A percentile compares a stretch with the other conserved stretches of the same genome.
Evolutionary conservation across 1,284 basidiomycete species (phyloP).

Genomic region (Melampsora occidentalis): DNA sequence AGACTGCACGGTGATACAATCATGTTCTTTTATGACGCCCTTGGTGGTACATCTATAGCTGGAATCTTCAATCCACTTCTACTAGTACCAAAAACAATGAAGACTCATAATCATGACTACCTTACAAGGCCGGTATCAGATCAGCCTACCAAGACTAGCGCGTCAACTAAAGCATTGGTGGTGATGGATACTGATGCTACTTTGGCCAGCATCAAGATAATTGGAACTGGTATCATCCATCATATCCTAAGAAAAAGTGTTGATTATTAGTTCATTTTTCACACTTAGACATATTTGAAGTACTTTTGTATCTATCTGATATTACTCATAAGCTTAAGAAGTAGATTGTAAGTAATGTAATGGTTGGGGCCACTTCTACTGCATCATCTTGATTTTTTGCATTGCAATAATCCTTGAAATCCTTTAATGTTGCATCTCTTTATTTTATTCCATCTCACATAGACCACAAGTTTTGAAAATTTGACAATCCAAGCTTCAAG

Average conservation of each 20-base stretch:
- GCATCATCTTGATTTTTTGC: too few species aligned
- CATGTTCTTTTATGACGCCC: slow-evolving; percentile 77
- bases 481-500: too few species aligned
- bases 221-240: slow-evolving; percentile 24
- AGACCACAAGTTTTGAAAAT: too few species aligned
- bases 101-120: slow-evolving; percentile 50
- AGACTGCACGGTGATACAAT: slow-evolving; percentile 73
- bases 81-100: slow-evolving; percentile 62
- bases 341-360: too few species aligned
- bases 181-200: slow-evolving; percentile 21
- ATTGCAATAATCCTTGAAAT: too few species aligned
- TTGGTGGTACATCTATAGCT: slow-evolving; percentile 76
- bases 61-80: slow-evolving; percentile 78
- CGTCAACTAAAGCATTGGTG: not conserved
- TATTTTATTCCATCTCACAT: too few species aligned
- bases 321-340: too few species aligned
- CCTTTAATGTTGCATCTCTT: too few species aligned
- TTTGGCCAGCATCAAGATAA: slow-evolving; percentile 10
- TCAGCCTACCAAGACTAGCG: not conserved
- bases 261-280: slow-evolving; percentile 20
- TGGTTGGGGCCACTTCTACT: too few species aligned
- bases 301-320: too few species aligned
- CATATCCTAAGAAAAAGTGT: slow-evolving; percentile 29
- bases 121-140: slow-evolving; percentile 3
- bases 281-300: too few species aligned